Conservation (phyloP, 192 early-diverging fungal species). For the Phlyctochytrium planicorne region DNA sequence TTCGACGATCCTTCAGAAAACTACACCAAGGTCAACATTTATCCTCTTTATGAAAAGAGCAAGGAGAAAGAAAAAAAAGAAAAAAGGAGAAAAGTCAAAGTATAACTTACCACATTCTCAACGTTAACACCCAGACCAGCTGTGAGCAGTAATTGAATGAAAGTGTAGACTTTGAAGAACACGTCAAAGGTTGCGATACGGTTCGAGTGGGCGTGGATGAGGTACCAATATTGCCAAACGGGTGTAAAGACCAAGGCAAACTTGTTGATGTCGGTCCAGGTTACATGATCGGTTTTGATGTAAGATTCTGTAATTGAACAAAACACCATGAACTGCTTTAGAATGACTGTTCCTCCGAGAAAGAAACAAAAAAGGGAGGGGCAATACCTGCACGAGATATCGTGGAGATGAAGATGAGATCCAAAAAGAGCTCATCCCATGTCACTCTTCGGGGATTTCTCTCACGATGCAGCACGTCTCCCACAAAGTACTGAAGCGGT, state of each 20-base stretch:
- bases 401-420: conserved; percentile 14
- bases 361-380: too few species aligned
- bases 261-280: background rate
- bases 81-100: too few species aligned
- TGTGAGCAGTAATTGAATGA: conserved; percentile 11
- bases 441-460: conserved; percentile 7
- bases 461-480: conserved; percentile 21
- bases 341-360: too few species aligned
- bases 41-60: background rate
- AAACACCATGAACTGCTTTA: too few species aligned
- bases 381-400: background rate
- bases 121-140: conserved; percentile 10
- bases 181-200: conserved; percentile 13
- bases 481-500: conserved; percentile 14
- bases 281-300: background rate
- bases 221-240: conserved; percentile 11
- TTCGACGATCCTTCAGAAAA: conserved; percentile 5
- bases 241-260: conserved; percentile 13
- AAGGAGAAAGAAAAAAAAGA: conserved; percentile 2
- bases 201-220: conserved; percentile 13
- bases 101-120: background rate
- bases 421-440: conserved; percentile 22
- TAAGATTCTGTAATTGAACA: background rate
- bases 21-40: background rate
- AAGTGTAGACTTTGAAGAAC: conserved; percentile 14